Conservation (phyloP, 2,329 filamentous ascomycete species). For the Talaromyces amestolkiae region DNA sequence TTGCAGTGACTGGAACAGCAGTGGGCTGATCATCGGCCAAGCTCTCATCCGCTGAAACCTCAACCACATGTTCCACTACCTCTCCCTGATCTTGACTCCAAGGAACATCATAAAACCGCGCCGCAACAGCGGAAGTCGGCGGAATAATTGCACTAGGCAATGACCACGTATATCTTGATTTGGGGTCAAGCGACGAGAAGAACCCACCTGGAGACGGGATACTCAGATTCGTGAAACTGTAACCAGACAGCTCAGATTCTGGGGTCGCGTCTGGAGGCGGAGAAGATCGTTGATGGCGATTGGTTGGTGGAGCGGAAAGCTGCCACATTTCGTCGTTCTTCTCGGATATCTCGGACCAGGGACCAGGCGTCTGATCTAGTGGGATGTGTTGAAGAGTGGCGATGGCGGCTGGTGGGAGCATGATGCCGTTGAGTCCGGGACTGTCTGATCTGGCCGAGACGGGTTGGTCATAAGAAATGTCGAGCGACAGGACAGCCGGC, state of each 20-base stretch:
- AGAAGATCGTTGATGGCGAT: conserved; percentile 45
- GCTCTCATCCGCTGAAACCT: conserved; percentile 48
- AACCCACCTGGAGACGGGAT: conserved; percentile 91
- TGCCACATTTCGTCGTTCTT: conserved; percentile 63
- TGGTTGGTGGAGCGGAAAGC: conserved; percentile 51
- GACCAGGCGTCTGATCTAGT: conserved; percentile 46
- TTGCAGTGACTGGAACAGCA: conserved; percentile 38
- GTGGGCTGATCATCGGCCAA: conserved; percentile 34
- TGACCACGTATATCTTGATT: conserved; percentile 79
- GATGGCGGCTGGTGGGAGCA: conserved; percentile 75
- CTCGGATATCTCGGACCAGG: conserved; percentile 41
- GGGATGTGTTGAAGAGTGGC: conserved; percentile 75
- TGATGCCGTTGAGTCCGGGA: conserved; percentile 54
- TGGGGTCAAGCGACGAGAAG: conserved; percentile 78
- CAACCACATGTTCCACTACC: conserved; percentile 66
- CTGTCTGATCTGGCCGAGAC: conserved; percentile 19
- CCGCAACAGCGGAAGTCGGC: conserved; percentile 85
- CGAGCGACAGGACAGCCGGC: conserved; percentile 24
- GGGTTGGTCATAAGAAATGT: conserved; percentile 21
- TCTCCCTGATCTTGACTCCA: conserved; percentile 58
- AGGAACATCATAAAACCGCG: conserved; percentile 83
- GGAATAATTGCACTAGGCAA: conserved; percentile 55
- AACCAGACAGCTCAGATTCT: conserved; percentile 59
- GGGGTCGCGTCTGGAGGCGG: conserved; percentile 41
- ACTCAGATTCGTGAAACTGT: conserved; percentile 75